These are phyloP conservation scores for Epichloe coenophiala DNA, from an alignment of 2,329 filamentous ascomycete genomes.

Conservation along the genomic window DNA sequence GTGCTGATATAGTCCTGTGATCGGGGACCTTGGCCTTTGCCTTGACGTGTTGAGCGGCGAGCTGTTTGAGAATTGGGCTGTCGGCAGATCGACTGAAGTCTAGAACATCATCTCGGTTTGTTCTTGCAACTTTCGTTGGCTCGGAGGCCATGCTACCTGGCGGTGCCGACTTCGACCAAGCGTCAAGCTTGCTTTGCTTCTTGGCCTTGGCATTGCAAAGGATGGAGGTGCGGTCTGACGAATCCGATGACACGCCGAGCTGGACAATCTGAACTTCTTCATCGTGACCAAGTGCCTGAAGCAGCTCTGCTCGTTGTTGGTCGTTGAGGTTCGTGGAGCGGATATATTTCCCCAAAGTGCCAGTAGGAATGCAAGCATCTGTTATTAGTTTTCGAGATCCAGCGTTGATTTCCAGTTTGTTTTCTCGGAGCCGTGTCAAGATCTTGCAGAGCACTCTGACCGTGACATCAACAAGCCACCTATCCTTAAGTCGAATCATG, in stretches of 20 bases:
- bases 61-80: constrained; percentile 32
- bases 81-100: constrained; percentile 34
- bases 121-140: constrained; percentile 15
- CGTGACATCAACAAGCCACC: constrained; percentile 69
- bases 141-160: constrained; percentile 12
- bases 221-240: constrained; percentile 8
- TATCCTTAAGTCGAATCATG: constrained; percentile 83
- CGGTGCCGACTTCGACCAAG: constrained; percentile 42
- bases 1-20: constrained; percentile 24
- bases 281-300: constrained; percentile 46
- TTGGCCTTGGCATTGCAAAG: constrained; percentile 26
- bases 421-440: constrained; percentile 65
- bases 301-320: constrained; percentile 73
- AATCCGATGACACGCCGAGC: constrained; percentile 18
- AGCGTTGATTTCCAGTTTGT: constrained; percentile 55
- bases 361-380: constrained; percentile 49
- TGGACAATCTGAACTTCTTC: constrained; percentile 39
- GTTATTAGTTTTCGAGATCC: constrained; percentile 47
- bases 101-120: constrained; percentile 33
- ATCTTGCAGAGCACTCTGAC: constrained; percentile 77
- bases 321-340: constrained; percentile 68
- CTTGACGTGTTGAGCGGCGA: constrained; percentile 25
- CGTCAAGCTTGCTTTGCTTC: constrained; percentile 47
- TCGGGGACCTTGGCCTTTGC: constrained; percentile 19
- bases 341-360: constrained; percentile 36